Evolutionary conservation across 768 basidiomycete species (phyloP).

Genomic region (Boletus pseudopeckii): DNA sequence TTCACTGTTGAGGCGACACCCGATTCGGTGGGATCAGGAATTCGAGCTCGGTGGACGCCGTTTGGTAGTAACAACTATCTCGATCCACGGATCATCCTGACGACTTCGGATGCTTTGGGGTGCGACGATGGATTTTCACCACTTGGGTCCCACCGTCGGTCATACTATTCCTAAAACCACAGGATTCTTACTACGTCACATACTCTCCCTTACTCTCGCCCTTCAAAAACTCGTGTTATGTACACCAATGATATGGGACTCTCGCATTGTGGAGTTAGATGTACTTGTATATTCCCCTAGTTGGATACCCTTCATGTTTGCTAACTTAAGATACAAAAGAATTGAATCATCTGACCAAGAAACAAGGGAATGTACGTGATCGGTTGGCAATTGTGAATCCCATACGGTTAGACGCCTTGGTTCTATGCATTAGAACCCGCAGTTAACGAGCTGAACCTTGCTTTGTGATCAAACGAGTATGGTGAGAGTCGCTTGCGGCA

Average conservation of each 20-base stretch:
- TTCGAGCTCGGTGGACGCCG: conserved; percentile 24
- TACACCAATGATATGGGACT: conserved; percentile 10
- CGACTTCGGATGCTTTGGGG: conserved; percentile 31
- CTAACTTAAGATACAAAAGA: not conserved
- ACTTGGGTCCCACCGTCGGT: conserved; percentile 44
- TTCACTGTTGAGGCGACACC: conserved; percentile 34
- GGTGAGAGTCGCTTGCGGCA: not conserved
- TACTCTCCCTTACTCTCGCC: too few relatives aligned
- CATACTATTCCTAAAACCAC: conserved; percentile 26
- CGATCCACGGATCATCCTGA: conserved; percentile 31
- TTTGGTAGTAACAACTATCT: conserved; percentile 31
- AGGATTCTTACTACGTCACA: not conserved
- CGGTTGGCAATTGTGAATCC: not conserved
- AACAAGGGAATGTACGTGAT: conserved; percentile 13
- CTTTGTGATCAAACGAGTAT: not conserved
- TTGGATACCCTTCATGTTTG: conserved; percentile 20
- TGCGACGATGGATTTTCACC: conserved; percentile 40
- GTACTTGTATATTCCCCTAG: conserved; percentile 20
- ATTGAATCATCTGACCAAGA: not conserved
- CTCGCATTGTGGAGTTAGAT: conserved; percentile 12
- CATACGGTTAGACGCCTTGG: not conserved
- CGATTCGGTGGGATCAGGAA: conserved; percentile 11
- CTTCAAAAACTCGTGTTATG: conserved; percentile 1
- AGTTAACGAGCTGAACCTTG: not conserved
- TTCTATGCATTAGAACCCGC: not conserved